A percentile compares a stretch with the other conserved stretches of the same genome.
These are phyloP conservation scores for Raphidocelis subcapitata DNA, from an alignment of 139 green algal genomes.

Conservation along the genomic window DNA sequence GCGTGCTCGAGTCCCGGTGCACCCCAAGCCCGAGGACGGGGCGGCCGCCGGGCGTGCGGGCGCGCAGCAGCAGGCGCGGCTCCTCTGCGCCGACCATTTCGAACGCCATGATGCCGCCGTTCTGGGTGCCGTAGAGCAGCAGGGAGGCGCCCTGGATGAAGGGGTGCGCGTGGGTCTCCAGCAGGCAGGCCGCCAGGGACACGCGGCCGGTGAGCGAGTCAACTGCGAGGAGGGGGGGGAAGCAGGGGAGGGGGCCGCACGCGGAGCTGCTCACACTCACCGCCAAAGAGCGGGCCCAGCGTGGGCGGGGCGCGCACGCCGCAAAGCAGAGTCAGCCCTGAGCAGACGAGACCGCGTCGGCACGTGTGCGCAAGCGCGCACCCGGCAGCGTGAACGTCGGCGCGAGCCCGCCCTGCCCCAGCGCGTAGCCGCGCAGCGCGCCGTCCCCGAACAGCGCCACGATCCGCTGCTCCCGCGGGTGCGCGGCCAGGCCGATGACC, in stretches of 20 bases:
- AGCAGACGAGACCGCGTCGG: background rate
- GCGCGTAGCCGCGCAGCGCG: constrained; percentile 34
- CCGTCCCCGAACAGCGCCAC: constrained; percentile 40
- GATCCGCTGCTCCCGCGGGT: constrained; percentile 32
- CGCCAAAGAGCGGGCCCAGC: too few species aligned
- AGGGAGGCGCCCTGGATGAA: constrained; percentile 8
- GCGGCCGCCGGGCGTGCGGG: constrained; percentile 1
- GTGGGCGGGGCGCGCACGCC: too few species aligned
- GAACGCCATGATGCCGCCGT: constrained; percentile 18
- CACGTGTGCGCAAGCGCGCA: background rate
- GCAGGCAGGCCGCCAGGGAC: background rate
- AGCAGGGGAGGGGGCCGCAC: background rate
- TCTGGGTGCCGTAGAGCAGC: constrained; percentile 22
- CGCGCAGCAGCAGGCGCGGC: constrained; percentile 9
- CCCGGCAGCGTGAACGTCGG: constrained; percentile 20
- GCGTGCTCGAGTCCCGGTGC: constrained; percentile 1
- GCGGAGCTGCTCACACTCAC: too few species aligned
- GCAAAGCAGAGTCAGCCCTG: too few species aligned
- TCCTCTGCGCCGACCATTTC: constrained; percentile 25
- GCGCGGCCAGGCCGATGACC: constrained; percentile 28
- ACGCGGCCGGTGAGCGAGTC: constrained; percentile 5
- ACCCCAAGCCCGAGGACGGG: constrained; percentile 33
- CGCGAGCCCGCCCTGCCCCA: constrained; percentile 15
- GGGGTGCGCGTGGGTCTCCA: constrained; percentile 28
- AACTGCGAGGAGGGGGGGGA: background rate